Conservation (phyloP, 371 early-diverging fungal genomes). For the Mortierella sp. region DNA sequence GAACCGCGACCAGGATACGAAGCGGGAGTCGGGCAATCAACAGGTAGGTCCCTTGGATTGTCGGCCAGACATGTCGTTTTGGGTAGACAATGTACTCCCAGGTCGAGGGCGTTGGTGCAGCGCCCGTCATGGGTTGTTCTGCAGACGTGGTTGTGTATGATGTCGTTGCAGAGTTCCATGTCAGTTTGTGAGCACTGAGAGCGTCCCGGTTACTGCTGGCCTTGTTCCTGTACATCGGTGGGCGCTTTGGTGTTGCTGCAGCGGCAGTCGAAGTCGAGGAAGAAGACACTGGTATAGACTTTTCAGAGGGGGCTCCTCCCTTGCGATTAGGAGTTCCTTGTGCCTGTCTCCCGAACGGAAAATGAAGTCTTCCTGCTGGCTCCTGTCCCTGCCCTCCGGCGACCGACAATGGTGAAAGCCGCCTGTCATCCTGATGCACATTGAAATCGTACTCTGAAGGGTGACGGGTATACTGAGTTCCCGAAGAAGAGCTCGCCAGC, state of each 20-base stretch:
- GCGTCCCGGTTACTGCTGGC: slow-evolving; percentile 31
- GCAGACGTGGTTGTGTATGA: slow-evolving; percentile 51
- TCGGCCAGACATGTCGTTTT: slow-evolving; percentile 35
- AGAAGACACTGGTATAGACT: slow-evolving; percentile 13
- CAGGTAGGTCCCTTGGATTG: slow-evolving; percentile 33
- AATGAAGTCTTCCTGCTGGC: slow-evolving; percentile 13
- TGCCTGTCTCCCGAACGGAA: slow-evolving; percentile 20
- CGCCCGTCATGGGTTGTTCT: slow-evolving; percentile 46
- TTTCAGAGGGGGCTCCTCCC: slow-evolving; percentile 26
- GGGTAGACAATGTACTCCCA: slow-evolving; percentile 54
- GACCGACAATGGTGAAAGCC: slow-evolving; percentile 20
- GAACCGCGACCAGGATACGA: slow-evolving; percentile 51
- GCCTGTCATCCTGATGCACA: not conserved
- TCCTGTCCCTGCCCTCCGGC: slow-evolving; percentile 9
- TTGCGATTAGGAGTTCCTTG: not conserved
- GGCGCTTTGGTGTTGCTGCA: slow-evolving; percentile 10
- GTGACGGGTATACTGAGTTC: slow-evolving; percentile 22
- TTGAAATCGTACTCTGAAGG: slow-evolving; percentile 37
- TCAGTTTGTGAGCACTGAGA: slow-evolving; percentile 33
- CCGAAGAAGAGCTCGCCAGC: slow-evolving; percentile 26
- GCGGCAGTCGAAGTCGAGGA: slow-evolving; percentile 1
- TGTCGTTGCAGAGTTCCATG: slow-evolving; percentile 55
- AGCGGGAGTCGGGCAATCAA: slow-evolving; percentile 50
- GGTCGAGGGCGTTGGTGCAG: slow-evolving; percentile 37
- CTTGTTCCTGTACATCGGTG: slow-evolving; percentile 20